These are phyloP conservation scores for Hygrophorus pudorinus DNA, from an alignment of 768 basidiomycete species.

Conservation along the genomic window DNA sequence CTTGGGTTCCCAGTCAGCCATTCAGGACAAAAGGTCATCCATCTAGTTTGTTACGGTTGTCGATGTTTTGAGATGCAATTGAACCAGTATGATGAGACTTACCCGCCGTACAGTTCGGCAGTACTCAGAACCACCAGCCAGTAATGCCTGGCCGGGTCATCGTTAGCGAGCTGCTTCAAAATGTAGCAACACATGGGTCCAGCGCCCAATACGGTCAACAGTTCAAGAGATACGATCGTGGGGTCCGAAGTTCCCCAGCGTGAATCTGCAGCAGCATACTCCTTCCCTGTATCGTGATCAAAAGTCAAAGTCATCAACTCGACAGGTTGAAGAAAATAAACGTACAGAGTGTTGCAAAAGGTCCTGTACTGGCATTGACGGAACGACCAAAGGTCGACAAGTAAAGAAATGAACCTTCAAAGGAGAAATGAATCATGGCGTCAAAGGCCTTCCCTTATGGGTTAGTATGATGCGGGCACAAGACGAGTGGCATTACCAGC, in stretches of 20 bases:
- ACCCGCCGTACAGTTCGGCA: constrained; percentile 74
- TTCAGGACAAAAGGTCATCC: constrained; percentile 88
- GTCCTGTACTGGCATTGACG: constrained; percentile 58
- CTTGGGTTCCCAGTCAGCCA: constrained; percentile 71
- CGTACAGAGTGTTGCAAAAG: constrained; percentile 70
- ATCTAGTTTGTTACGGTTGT: constrained; percentile 26
- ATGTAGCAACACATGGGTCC: constrained; percentile 70
- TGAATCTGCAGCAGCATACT: constrained; percentile 71
- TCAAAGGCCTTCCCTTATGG: constrained; percentile 52
- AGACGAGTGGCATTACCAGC: constrained; percentile 40
- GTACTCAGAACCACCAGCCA: constrained; percentile 77
- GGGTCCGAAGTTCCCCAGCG: constrained; percentile 78
- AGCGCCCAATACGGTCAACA: constrained; percentile 72
- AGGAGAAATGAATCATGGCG: constrained; percentile 66
- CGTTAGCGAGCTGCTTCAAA: constrained; percentile 49
- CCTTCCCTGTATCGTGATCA: constrained; percentile 44
- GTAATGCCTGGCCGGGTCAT: constrained; percentile 61
- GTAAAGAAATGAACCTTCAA: constrained; percentile 77
- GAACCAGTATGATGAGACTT: constrained; percentile 8
- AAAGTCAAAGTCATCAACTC: neutral
- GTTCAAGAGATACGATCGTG: constrained; percentile 72
- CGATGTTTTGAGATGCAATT: neutral
- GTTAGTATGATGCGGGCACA: neutral
- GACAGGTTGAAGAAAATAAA: neutral
- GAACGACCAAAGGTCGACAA: constrained; percentile 65